These are phyloP conservation scores for Erythrobasidium hasegawianum DNA, from an alignment of 1,284 basidiomycete species.

Conservation along the genomic window DNA sequence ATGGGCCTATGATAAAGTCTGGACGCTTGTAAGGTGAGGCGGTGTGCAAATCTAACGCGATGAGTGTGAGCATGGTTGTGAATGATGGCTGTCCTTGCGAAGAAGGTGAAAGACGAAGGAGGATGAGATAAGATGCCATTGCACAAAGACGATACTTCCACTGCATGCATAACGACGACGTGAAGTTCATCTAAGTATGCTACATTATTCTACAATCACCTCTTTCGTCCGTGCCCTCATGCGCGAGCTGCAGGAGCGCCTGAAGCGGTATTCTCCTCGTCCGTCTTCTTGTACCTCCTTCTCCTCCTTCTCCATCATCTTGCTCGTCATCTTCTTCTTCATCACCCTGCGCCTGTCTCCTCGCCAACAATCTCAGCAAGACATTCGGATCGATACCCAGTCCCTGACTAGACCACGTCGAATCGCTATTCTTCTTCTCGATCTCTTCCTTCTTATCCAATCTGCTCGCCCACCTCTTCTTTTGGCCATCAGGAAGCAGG, in stretches of 20 bases:
- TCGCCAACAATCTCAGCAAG: constrained; percentile 16
- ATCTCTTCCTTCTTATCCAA: constrained; percentile 19
- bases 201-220: constrained; percentile 19
- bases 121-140: no score
- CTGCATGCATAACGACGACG: not conserved
- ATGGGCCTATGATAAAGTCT: not conserved
- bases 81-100: no score
- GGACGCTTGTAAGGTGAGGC: no score
- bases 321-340: no score
- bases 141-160: not conserved
- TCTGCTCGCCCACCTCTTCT: constrained; percentile 4
- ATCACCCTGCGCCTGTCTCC: not conserved
- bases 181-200: not conserved
- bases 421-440: constrained; percentile 17
- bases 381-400: constrained; percentile 15
- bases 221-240: constrained; percentile 15
- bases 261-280: constrained; percentile 25
- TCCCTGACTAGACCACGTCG: constrained; percentile 19
- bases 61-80: no score
- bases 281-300: constrained; percentile 7
- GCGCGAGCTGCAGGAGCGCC: constrained; percentile 15
- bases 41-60: no score
- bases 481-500: no score
- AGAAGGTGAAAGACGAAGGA: no score
- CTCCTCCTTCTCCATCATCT: constrained; percentile 7